Conservation (phyloP, 169 alveolate species). For the Plasmodium yoelii region DNA sequence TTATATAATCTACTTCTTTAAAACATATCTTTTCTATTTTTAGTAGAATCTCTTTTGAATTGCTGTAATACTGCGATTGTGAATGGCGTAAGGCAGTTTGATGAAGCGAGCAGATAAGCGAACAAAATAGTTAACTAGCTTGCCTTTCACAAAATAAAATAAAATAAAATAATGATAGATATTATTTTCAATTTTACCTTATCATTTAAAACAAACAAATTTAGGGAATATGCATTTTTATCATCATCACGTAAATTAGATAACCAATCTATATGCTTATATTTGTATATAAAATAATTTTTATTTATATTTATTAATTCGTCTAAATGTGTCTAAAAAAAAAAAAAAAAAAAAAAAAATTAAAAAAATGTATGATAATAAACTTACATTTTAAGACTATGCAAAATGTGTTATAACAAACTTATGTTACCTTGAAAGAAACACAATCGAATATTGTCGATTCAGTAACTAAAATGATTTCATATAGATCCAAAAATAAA, state of each 20-base stretch:
- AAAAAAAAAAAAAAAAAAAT: background rate
- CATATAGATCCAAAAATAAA: constrained; percentile 59
- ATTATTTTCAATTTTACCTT: constrained; percentile 3
- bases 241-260: constrained; percentile 19
- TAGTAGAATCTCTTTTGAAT: constrained; percentile 60
- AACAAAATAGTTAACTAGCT: background rate
- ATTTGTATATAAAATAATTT: constrained; percentile 60
- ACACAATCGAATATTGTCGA: constrained; percentile 61
- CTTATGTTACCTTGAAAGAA: constrained; percentile 31
- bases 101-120: background rate
- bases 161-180: too few relatives aligned
- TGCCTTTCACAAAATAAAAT: too few relatives aligned
- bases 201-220: constrained; percentile 56
- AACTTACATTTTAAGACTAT: background rate
- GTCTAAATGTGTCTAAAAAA: constrained; percentile 14
- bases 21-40: constrained; percentile 43
- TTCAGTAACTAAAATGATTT: constrained; percentile 35
- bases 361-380: background rate
- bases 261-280: constrained; percentile 66
- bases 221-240: constrained; percentile 65
- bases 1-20: constrained; percentile 65
- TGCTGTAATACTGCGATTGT: constrained; percentile 27
- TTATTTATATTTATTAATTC: constrained; percentile 40
- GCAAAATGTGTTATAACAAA: too few relatives aligned
- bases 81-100: background rate